Evolutionary conservation across 106 monocot genomes (phyloP), one percentile per base, ranked within the genome.

Genomic region (Dioscorea alata): DNA sequence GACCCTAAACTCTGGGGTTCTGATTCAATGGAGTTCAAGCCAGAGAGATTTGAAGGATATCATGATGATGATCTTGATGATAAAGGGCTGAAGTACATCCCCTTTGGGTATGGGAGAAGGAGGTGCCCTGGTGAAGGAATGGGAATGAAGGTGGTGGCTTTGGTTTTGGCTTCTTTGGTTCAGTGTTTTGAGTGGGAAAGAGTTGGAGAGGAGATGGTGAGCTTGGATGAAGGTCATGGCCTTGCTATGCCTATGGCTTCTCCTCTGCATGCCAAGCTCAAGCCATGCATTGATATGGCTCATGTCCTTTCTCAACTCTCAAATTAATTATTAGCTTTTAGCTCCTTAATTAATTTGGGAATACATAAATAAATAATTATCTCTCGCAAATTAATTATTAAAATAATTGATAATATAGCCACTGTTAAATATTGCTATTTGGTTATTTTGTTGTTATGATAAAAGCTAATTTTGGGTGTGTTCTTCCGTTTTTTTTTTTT

Each of bases 51-150:
- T 48, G 53, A 34, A 34, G n/a, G n/a, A n/a, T n/a, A 53, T 2
- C 8, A 18, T 4, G 17, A n/a, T 25, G 23, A 34, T 4, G 34
- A 34, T 6, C 60, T 53, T 0, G 53, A 18, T 5, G 9, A 57
- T 2, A 21, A 33, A 23, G 61, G 66, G 58, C 42, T 22, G 21
- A 57, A 56, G 34, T 15, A 51, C 25, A 64, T 73, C 0, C 66
- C 74, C 4, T 74, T 74, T 74, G 74, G 74, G 8, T 35, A 17
- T 17, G 74, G 74, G 2, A 74, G 74, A 48, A 57, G 66, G 33
- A 58, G 65, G 19, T 74, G 65, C 23, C 66, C 74, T 1, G 65
- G 66, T 8, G 57, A 66, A 13, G 57, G 18, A 13, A 33, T 66
- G 52, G 74, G 21, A 2, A 23, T 48, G 19, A 18, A 35, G 18